Base-by-base conservation (phyloP, 352 stramenopile genomes). In the Phytophthora lateralis region DNA sequence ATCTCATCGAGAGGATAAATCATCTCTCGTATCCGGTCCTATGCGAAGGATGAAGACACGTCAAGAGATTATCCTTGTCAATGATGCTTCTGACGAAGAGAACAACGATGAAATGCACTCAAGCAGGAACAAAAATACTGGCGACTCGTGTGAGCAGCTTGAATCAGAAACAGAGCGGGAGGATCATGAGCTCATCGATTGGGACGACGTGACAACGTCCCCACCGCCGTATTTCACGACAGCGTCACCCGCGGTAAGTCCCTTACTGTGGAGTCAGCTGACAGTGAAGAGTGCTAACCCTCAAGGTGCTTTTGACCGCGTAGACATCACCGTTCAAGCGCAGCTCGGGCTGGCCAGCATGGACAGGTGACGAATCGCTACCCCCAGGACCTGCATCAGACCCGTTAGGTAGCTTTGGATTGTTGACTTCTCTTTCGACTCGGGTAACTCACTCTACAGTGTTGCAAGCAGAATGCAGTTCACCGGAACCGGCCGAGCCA, bases 241-340 rank as follows among this genome's bases (percentile, higher is more conserved):
- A 30, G 48, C 55, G 18, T 71, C 54, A 9, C 66, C 61, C 43
- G 45, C 56, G 17, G 66, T 63, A 61, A 41, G 32, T 24, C 1
- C 7, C 4, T 27, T 38, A 3, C 2, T 21, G 12, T 32, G n/a
- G 5, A 29, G 4, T 17, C 20, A 0, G 11, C 12, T 29, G 1
- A 26, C 34, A 14, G 11, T 18, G 15, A 20, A 3, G 50, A 20
- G 8, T 10, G 24, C 47, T 60, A 21, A 56, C 15, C 7, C 55
- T 26, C 0, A 26, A 32, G 10, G 7, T 38, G 11, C 38, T 11
- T 47, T 53, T 4, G 38, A 21, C 48, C 8, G 0, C 44, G 9
- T 41, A 71, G 63, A 68, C 63, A 10, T 71, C 63, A 32, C 63
- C 63, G 17, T 71, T 67, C 32, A 67, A 71, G 15, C 63, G 63